A percentile compares a stretch with the other conserved stretches of the same genome.
These are phyloP conservation scores for Sungouiella blattae DNA, from an alignment of 805 yeast genomes.

Conservation along the genomic window DNA sequence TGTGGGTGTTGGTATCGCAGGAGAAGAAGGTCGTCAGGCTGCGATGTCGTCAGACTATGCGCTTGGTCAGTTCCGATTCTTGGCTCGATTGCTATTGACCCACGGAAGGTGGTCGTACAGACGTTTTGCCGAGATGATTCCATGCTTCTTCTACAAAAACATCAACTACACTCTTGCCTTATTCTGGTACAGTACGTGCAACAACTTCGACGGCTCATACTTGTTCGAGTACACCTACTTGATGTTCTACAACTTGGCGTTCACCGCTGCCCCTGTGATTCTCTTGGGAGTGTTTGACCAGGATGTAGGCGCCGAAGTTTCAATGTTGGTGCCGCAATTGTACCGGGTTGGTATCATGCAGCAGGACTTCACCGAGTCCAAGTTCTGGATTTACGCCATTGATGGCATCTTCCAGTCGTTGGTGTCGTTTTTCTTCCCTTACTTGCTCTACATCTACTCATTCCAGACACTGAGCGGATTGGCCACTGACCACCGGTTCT, in stretches of 20 bases:
- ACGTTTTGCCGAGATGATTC: slow-evolving; percentile 79
- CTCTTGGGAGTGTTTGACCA: slow-evolving; percentile 78
- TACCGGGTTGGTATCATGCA: slow-evolving; percentile 72
- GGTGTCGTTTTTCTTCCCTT: slow-evolving; percentile 66
- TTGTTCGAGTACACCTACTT: slow-evolving; percentile 73
- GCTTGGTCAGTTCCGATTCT: slow-evolving; percentile 74
- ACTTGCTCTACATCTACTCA: slow-evolving; percentile 46
- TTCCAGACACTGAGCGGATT: slow-evolving; percentile 50
- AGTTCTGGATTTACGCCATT: slow-evolving; percentile 69
- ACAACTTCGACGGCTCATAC: slow-evolving; percentile 76
- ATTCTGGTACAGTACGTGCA: slow-evolving; percentile 77
- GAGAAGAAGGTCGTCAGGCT: slow-evolving; percentile 89
- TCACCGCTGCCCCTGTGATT: slow-evolving; percentile 77
- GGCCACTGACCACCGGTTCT: slow-evolving; percentile 65
- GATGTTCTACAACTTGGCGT: slow-evolving; percentile 80
- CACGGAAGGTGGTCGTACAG: slow-evolving; percentile 90
- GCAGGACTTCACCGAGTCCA: slow-evolving; percentile 63
- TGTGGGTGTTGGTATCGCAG: slow-evolving; percentile 87
- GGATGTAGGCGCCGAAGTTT: slow-evolving; percentile 68
- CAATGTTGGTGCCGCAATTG: slow-evolving; percentile 69
- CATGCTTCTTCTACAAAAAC: slow-evolving; percentile 76
- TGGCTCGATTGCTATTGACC: slow-evolving; percentile 61
- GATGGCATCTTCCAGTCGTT: slow-evolving; percentile 78
- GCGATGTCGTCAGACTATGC: slow-evolving; percentile 88
- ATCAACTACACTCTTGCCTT: slow-evolving; percentile 69